A percentile compares a stretch with the other conserved stretches of the same genome.
Conservation (phyloP, 495 filamentous ascomycete genomes). For the Xylaria intraflava region DNA sequence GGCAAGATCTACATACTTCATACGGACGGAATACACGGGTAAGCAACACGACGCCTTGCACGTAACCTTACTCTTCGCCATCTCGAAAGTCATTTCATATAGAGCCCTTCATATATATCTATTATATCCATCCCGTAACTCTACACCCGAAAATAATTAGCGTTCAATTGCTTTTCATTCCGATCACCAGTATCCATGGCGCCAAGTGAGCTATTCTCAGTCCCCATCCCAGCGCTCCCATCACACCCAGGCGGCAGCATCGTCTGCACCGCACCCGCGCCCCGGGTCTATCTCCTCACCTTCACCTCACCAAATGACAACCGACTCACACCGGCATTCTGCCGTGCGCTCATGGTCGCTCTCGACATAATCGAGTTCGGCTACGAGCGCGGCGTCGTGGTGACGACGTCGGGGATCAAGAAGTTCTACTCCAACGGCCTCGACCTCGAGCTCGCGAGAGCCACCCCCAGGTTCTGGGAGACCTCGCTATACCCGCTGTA, state of each 20-base stretch:
- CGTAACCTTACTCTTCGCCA: too few species aligned
- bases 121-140: too few species aligned
- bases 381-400: constrained; percentile 57
- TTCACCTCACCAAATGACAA: constrained; percentile 68
- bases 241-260: constrained; percentile 26
- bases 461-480: constrained; percentile 47
- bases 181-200: not conserved
- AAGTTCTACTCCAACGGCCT: constrained; percentile 84
- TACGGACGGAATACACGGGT: too few species aligned
- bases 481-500: constrained; percentile 54
- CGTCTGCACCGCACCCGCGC: constrained; percentile 49
- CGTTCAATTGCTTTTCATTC: not conserved
- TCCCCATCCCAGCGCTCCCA: constrained; percentile 30
- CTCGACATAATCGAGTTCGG: constrained; percentile 66
- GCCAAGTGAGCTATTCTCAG: constrained; percentile 30
- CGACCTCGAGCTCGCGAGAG: constrained; percentile 53
- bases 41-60: too few species aligned
- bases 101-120: too few species aligned
- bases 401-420: constrained; percentile 64
- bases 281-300: constrained; percentile 63
- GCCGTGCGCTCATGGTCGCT: constrained; percentile 56
- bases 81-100: too few species aligned
- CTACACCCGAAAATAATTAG: too few species aligned
- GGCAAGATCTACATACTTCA: too few species aligned
- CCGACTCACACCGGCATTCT: constrained; percentile 61